Evolutionary conservation across 2,329 filamentous ascomycete species (phyloP).

Genomic region (Nemania serpens): DNA sequence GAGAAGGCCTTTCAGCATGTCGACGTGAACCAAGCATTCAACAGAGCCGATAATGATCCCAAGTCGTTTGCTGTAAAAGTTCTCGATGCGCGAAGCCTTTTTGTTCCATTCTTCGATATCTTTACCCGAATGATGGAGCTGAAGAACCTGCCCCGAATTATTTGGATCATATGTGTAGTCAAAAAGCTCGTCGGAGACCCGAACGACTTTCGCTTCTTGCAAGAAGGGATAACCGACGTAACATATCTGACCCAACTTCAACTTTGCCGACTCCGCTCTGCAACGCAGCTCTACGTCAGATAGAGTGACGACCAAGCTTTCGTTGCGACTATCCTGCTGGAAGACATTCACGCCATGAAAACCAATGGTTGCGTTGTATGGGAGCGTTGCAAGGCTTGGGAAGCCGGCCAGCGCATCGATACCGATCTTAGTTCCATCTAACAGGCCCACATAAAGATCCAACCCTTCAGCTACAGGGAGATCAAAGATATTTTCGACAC

Average conservation of each 20-base stretch:
- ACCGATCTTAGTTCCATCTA: constrained; percentile 82
- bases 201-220: constrained; percentile 87
- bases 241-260: constrained; percentile 81
- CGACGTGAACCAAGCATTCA: constrained; percentile 87
- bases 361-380: constrained; percentile 78
- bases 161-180: constrained; percentile 75
- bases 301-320: constrained; percentile 92
- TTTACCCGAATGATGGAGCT: constrained; percentile 71
- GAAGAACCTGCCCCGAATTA: constrained; percentile 64
- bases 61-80: constrained; percentile 85
- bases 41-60: constrained; percentile 86
- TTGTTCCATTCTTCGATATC: constrained; percentile 84
- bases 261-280: constrained; percentile 72
- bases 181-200: constrained; percentile 92
- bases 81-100: constrained; percentile 83
- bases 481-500: constrained; percentile 95
- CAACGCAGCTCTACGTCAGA: constrained; percentile 73
- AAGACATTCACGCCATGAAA: constrained; percentile 95
- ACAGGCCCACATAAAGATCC: constrained; percentile 80
- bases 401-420: constrained; percentile 88
- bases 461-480: constrained; percentile 90
- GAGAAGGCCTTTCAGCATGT: constrained; percentile 87
- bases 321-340: constrained; percentile 92
- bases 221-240: constrained; percentile 95
- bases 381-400: constrained; percentile 83